Base-by-base conservation (phyloP, 2,329 filamentous ascomycete genomes). In the Phaeoacremonium minimum region DNA sequence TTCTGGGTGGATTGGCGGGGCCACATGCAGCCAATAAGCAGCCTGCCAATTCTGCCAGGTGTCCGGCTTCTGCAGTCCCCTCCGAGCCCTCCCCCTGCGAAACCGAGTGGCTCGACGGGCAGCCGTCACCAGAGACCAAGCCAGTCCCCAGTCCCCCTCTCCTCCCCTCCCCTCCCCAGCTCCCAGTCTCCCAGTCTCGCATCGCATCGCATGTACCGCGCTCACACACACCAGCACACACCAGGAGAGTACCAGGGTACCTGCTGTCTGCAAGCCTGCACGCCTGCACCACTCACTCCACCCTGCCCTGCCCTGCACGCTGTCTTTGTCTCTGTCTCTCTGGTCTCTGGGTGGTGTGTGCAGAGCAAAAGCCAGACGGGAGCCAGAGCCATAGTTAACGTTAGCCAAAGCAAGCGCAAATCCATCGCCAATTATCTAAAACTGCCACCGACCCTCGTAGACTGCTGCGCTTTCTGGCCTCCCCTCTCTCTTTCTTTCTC, bases 401-500 rank as follows among this genome's bases (percentile, higher is more conserved):
- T n/a, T n/a, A 26, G 22, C 9, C 22, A 26, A n/a, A 26, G 22
- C 22, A n/a, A 26, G 9, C 22, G 9, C 22, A n/a, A 26, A 26
- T 26, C 22, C 22, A 26, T 26, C 22, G 9, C 22, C 22, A 26
- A 26, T 26, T 26, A 26, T 59, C 60, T 57, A 61, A 58, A 61
- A 61, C 51, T 54, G 48, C 46, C 49, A 46, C 43, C n/a, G 44
- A 45, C 45, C 47, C 54, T 56, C 48, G 49, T 48, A 42, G 45
- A 42, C 41, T 42, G n/a, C n/a, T n/a, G 40, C 43, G 46, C 50
- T 33, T 35, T 41, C 47, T 47, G 50, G 47, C 45, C 51, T 49
- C 49, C 45, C 52, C 54, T 48, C 50, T 45, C 45, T 49, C 49
- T 60, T 61, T 61, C 61, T 57, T 58, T 55, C 55, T 51, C 59